A percentile compares a stretch with the other conserved stretches of the same genome.
phyloP scores from a whole-genome alignment of 441 rosid species.

The Pelargonium fulgidum region DNA sequence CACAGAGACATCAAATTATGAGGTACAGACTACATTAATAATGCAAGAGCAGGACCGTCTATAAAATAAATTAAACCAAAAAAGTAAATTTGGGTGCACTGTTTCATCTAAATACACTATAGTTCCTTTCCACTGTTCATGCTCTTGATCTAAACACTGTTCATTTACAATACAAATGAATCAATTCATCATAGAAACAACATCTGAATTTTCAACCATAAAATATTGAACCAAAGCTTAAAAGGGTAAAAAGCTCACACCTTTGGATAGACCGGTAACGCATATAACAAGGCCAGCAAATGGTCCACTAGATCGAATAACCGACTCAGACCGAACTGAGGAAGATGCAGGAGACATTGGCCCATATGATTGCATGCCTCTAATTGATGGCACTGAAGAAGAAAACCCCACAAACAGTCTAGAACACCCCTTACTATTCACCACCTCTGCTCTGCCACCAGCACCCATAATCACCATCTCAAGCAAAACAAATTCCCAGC shows the following conservation, averaged over 20 bases:
- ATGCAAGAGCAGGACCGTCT: neutral
- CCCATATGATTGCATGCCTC: conserved; percentile 36
- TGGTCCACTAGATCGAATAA: conserved; percentile 46
- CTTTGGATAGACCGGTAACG: conserved; percentile 94
- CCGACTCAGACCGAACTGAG: conserved; percentile 31
- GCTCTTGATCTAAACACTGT: neutral
- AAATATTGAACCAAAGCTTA: neutral
- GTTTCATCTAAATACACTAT: neutral
- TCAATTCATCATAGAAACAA: neutral
- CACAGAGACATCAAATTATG: neutral
- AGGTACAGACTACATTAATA: neutral
- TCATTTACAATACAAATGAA: neutral
- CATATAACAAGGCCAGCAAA: conserved; percentile 78
- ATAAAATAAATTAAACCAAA: neutral
- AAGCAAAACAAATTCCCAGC: conserved; percentile 7
- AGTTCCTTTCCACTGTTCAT: neutral
- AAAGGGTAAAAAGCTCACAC: conserved; percentile 23
- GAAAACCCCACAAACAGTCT: conserved; percentile 54
- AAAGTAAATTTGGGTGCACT: conserved; percentile 3
- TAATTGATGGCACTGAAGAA: conserved; percentile 42
- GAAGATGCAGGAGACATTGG: conserved; percentile 46
- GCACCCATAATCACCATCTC: conserved; percentile 35
- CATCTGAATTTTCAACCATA: neutral
- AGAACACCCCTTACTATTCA: conserved; percentile 76
- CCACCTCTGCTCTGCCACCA: conserved; percentile 53